phyloP scores from a whole-genome alignment of 305 asterid genomes.

The Nicotiana rustica region DNA sequence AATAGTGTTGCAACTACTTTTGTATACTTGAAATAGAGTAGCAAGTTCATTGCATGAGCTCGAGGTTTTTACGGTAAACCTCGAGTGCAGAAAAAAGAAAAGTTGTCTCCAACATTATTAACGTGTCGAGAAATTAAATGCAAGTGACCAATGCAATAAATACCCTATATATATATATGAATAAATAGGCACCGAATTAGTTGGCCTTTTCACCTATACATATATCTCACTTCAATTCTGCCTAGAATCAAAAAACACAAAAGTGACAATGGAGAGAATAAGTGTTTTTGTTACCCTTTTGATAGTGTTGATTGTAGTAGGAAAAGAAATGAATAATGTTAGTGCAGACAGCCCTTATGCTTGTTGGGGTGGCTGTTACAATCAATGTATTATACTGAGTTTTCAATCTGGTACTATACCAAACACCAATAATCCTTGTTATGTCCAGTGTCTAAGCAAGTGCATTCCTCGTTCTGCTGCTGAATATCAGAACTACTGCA shows the following conservation, averaged over 20 bases:
- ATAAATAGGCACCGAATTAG: constrained; percentile 28
- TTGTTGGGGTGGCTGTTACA: constrained; percentile 47
- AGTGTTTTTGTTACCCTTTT: not conserved
- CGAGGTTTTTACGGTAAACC: not conserved
- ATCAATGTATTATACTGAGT: constrained; percentile 29
- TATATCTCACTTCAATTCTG: not conserved
- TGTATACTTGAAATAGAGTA: not conserved
- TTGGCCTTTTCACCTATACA: constrained; percentile 19
- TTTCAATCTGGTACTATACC: not conserved
- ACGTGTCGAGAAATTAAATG: not conserved
- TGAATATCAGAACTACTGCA: constrained; percentile 40
- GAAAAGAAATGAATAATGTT: not conserved
- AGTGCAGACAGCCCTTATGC: constrained; percentile 20
- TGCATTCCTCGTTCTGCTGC: constrained; percentile 38
- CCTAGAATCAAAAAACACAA: not conserved
- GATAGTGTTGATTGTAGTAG: constrained; percentile 11
- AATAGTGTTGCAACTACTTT: not conserved
- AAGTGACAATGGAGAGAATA: constrained; percentile 26
- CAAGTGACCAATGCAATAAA: constrained; percentile 7
- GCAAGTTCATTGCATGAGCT: constrained; percentile 24
- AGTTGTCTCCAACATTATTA: not conserved
- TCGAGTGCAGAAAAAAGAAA: not conserved
- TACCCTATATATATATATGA: not conserved
- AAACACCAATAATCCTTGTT: constrained; percentile 17
- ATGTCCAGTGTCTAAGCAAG: constrained; percentile 25